Evolutionary conservation across 2,329 filamentous ascomycete species (phyloP).

Genomic region (Clarireedia sp.): DNA sequence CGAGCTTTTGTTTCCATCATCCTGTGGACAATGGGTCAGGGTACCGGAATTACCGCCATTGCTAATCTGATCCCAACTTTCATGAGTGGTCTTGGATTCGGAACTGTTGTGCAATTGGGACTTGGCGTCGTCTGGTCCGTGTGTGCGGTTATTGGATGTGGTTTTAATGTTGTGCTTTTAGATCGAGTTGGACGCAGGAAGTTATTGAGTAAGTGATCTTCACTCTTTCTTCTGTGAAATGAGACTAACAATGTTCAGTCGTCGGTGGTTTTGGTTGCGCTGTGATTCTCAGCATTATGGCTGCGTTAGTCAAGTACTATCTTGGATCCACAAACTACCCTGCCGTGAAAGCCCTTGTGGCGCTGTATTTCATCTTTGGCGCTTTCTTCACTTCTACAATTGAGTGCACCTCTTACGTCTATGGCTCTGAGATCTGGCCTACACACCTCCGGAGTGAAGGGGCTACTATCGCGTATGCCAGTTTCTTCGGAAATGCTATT

Average conservation of each 20-base stretch:
- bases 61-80: slow-evolving; percentile 4
- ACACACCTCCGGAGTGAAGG: slow-evolving; percentile 27
- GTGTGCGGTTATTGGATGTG: neutral
- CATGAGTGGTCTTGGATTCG: slow-evolving; percentile 1
- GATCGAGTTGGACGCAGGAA: slow-evolving; percentile 1
- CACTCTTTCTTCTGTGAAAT: neutral
- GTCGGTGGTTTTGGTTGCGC: slow-evolving; percentile 21
- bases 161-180: neutral
- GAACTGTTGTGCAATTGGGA: neutral
- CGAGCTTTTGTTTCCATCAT: slow-evolving; percentile 1
- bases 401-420: slow-evolving; percentile 25
- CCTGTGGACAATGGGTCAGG: slow-evolving; percentile 3
- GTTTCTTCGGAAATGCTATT: slow-evolving; percentile 5
- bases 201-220: neutral
- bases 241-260: slow-evolving; percentile 17
- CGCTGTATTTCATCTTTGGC: slow-evolving; percentile 4
- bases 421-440: slow-evolving; percentile 31
- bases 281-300: slow-evolving; percentile 19
- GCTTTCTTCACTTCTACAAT: slow-evolving; percentile 2
- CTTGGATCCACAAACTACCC: neutral
- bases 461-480: neutral
- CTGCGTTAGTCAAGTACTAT: slow-evolving; percentile 5
- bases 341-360: slow-evolving; percentile 3
- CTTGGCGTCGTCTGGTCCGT: neutral
- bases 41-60: slow-evolving; percentile 1